Base-by-base conservation (phyloP, 2,329 filamentous ascomycete genomes). In the Trichoderma semiorbis region DNA sequence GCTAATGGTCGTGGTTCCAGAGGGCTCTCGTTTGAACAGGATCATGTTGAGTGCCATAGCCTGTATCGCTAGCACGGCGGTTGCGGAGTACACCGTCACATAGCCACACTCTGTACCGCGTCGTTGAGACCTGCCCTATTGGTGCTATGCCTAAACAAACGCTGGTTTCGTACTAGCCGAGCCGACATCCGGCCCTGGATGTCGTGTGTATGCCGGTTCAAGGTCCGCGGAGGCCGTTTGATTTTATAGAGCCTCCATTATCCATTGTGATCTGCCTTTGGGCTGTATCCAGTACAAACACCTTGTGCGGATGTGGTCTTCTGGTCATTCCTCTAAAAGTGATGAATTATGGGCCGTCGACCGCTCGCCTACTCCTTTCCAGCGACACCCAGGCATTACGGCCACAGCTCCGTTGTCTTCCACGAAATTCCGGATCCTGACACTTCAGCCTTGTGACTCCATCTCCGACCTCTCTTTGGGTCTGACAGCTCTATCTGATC, bases 401-500 rank as follows among this genome's bases (percentile, higher is more conserved):
- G 88, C 92, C 92, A 95, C 43, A 92, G 80, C 81, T 94, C 92
- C 14, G 87, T 85, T 77, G 86, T 86, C 75, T 88, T 87, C 94
- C 93, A 97, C 60, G 85, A 81, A 30, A 78, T 81, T 24, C 82
- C 65, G 82, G 81, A 74, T 83, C 81, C 32, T 73, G 78, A 10
- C 3, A 80, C 82, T 7, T 87, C 84, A 75, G 89, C 88, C 30
- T 85, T 90, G 82, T 94, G 95, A 72, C 88, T 83, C 85, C 90
- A 92, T 76, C 94, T 85, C 74, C 86, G 84, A 14, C 86, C 85
- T 73, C 88, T 87, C 61, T 86, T 86, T 1, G 91, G 88, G 78
- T 93, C 88, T 71, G 87, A 90, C 68, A 97, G 81, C 79, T 96
- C 92, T 18, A 92, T 84, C 76, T 87, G 85, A 79, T 97, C 94